phyloP scores from a whole-genome alignment of 139 green algal genomes.

The Tetratostichococcus sp. region DNA sequence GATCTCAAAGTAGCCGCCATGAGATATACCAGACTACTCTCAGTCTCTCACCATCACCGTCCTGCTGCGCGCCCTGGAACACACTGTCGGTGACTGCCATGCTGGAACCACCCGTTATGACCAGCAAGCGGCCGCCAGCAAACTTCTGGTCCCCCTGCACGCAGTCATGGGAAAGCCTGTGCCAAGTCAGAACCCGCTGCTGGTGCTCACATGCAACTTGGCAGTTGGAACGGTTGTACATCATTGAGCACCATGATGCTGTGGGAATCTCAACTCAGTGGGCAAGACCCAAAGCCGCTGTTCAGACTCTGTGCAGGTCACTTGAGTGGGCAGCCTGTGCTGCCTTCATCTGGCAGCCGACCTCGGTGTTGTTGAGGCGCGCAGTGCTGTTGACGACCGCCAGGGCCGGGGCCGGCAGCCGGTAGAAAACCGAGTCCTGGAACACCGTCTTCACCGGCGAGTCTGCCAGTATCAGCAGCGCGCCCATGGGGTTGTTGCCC shows the following conservation, averaged over 20 bases:
- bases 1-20: not conserved
- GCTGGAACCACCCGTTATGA: not conserved
- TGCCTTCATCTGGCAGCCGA: not conserved
- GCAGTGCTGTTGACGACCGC: not conserved
- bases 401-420: not conserved
- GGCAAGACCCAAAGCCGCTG: no score
- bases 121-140: not conserved
- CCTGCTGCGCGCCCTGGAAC: not conserved
- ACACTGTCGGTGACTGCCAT: not conserved
- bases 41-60: not conserved
- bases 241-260: no score
- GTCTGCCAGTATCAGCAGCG: not conserved
- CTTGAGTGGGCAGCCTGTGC: no score
- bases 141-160: not conserved
- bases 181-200: not conserved
- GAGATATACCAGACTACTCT: not conserved
- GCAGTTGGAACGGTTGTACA: no score
- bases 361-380: not conserved
- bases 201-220: no score
- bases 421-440: not conserved
- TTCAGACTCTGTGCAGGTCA: no score
- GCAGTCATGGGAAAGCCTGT: no score
- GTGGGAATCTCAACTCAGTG: no score
- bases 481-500: not conserved
- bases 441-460: not conserved